These are phyloP conservation scores for Yarrowia osloensis DNA, from an alignment of 805 yeast genomes.

Conservation along the genomic window DNA sequence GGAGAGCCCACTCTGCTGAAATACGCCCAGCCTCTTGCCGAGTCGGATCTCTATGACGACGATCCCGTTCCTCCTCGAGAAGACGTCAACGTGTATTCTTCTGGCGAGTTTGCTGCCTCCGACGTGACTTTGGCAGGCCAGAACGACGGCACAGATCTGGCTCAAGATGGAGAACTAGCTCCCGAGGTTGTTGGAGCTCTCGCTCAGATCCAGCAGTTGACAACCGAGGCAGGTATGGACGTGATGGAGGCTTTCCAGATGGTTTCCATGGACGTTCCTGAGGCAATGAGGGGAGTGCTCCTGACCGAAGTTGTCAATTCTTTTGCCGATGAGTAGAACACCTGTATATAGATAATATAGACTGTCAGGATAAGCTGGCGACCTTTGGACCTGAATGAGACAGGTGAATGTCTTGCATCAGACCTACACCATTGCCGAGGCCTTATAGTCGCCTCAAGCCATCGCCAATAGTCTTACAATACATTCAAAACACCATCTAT, in stretches of 20 bases:
- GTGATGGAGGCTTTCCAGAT: conserved; percentile 23
- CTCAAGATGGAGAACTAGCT: not conserved
- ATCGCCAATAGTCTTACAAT: too few species aligned
- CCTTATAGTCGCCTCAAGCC: too few species aligned
- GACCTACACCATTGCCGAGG: too few species aligned
- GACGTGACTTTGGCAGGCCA: conserved; percentile 16
- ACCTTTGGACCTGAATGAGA: too few species aligned
- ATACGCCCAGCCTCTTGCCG: conserved; percentile 17
- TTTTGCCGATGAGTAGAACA: not conserved
- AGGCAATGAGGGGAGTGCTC: not conserved
- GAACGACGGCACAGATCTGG: conserved; percentile 7
- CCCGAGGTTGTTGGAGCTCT: conserved; percentile 20
- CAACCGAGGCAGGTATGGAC: conserved; percentile 9
- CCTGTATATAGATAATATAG: too few species aligned
- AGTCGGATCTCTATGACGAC: conserved; percentile 16
- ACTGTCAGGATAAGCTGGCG: too few species aligned
- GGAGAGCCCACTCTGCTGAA: conserved; percentile 21
- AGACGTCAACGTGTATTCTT: conserved; percentile 11
- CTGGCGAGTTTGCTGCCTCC: not conserved
- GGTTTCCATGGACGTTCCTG: conserved; percentile 12
- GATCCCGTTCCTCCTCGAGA: conserved; percentile 24
- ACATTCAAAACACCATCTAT: too few species aligned
- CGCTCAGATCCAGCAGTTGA: conserved; percentile 7
- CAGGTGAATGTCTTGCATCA: too few species aligned
- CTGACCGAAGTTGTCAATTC: not conserved